Conservation (phyloP, 805 yeast genomes). For the Saturnispora galanensis region DNA sequence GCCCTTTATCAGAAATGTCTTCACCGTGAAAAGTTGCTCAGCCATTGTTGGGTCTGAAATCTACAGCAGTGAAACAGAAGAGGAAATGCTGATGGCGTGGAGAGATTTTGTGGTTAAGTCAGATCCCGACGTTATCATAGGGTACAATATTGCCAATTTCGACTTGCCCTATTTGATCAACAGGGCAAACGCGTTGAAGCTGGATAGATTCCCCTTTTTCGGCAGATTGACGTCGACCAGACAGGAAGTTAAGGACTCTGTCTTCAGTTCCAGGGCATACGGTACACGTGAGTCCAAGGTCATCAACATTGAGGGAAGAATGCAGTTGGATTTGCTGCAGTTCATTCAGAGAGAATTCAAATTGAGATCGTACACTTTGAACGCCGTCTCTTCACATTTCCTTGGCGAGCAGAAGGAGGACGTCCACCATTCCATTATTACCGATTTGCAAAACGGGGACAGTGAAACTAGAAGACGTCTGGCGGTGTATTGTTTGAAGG, state of each 20-base stretch:
- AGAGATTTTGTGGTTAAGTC: slow-evolving; percentile 69
- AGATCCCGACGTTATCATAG: slow-evolving; percentile 95
- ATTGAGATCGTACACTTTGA: slow-evolving; percentile 85
- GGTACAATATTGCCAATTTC: slow-evolving; percentile 89
- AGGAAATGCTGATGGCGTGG: slow-evolving; percentile 81
- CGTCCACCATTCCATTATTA: slow-evolving; percentile 93
- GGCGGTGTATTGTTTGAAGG: slow-evolving; percentile 95
- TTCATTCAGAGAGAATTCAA: slow-evolving; percentile 93
- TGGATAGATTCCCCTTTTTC: slow-evolving; percentile 70
- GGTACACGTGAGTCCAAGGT: slow-evolving; percentile 92
- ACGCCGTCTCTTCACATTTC: slow-evolving; percentile 91
- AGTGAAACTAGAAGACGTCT: slow-evolving; percentile 87
- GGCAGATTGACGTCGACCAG: slow-evolving; percentile 60
- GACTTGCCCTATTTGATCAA: slow-evolving; percentile 90
- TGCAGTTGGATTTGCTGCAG: slow-evolving; percentile 88
- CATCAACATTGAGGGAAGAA: slow-evolving; percentile 88
- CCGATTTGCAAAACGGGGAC: slow-evolving; percentile 87
- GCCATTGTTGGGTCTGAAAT: slow-evolving; percentile 92
- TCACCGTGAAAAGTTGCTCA: slow-evolving; percentile 84
- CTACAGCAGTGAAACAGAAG: slow-evolving; percentile 62
- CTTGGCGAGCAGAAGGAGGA: slow-evolving; percentile 95
- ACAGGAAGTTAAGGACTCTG: slow-evolving; percentile 73
- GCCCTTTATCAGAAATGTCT: slow-evolving; percentile 91
- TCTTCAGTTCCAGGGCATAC: slow-evolving; percentile 88
- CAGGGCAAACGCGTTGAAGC: slow-evolving; percentile 66